Base-by-base conservation (phyloP, 352 stramenopile species). In the Phytophthora brassicae region DNA sequence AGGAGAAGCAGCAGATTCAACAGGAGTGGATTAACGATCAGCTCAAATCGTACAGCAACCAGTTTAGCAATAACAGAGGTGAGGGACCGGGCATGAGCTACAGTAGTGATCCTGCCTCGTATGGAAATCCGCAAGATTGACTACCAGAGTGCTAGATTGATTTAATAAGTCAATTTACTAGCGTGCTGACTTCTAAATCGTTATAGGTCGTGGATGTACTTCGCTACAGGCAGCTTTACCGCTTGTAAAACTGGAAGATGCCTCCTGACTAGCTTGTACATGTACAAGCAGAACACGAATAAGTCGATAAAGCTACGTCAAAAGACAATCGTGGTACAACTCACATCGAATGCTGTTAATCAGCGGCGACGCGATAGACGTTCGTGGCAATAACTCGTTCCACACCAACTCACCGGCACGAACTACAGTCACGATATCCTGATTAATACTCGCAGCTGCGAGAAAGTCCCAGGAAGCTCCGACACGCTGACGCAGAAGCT, bases 1-100 rank as follows among this genome's bases (percentile, higher is more conserved):
- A 66, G 20, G 73, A 95, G 47, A 84, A 86, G 39, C 67, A 79
- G 6, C 56, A 70, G 17, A 61, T 94, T n/a, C 75, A 88, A 59
- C 72, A 88, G 13, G 52, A 73, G 22, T 95, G 83, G 84, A 60
- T 94, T 22, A 50, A 76, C 24, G 41, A 48, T 23, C 80, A 88
- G 46, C 56, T 84, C 26, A 70, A 56, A 26, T 12, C 59, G 8
- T 58, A 63, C 31, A 75, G 47, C 41, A 72, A 75, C 35, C 62
- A 71, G 57, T 70, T 67, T 20, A 39, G 26, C 26, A 52, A 66
- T 47, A 24, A 5, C 38, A 31, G 38, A 56, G 23, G 13, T 28
- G 45, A 44, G 1, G 49, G 9, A 26, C 13, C 28, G 0, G 23
- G 4, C 12, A 38, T 48, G 26, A 22, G 12, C 16, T 60, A 65